Base-by-base conservation (phyloP, 345 rosid species). In the Salix suchowensis region DNA sequence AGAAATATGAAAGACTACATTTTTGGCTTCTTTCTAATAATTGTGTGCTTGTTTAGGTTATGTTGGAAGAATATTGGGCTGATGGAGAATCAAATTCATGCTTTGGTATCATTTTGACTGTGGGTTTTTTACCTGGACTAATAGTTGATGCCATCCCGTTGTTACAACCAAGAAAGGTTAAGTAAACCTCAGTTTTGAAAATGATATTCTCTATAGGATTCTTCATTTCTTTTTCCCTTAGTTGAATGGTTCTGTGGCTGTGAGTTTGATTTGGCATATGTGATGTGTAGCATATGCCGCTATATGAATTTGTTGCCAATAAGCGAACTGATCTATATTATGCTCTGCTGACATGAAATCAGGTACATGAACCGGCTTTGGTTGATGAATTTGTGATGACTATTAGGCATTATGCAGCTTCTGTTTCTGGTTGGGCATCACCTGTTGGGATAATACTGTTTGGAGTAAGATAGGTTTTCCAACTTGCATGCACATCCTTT, bases 51-150 rank as follows among this genome's bases (percentile, higher is more conserved):
- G 46, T 42, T 40, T 78, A 93, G 97, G 89, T 88, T 21, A 83
- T 84, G 72, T 70, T 65, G 70, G 75, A 70, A 68, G 67, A 21
- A n/a, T 21, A 55, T 64, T 30, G 13, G 71, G 71, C 54, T 68
- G 80, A 65, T 26, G 80, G 64, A 46, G 65, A 2, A 28, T 6
- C 39, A 28, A 77, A 23, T 68, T 65, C 50, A 64, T 62, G 60
- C 42, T 26, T 62, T 24, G 93, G 93, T 71, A 81, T 91, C 21
- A 74, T 83, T 36, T 79, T 95, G 86, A 90, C 96, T 1, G 84
- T 94, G 42, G 97, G 97, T 48, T 93, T 82, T 82, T 55, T 92
- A 23, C 98, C 98, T 3, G 98, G 98, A 79, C 71, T 91, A 19
- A 89, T 88, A 84, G 98, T 91, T 54, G 94, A 90, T 23, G 91